A percentile compares a stretch with the other conserved stretches of the same genome.
These are phyloP conservation scores for Lactarius akahatsu DNA, from an alignment of 768 basidiomycete species.

Conservation along the genomic window DNA sequence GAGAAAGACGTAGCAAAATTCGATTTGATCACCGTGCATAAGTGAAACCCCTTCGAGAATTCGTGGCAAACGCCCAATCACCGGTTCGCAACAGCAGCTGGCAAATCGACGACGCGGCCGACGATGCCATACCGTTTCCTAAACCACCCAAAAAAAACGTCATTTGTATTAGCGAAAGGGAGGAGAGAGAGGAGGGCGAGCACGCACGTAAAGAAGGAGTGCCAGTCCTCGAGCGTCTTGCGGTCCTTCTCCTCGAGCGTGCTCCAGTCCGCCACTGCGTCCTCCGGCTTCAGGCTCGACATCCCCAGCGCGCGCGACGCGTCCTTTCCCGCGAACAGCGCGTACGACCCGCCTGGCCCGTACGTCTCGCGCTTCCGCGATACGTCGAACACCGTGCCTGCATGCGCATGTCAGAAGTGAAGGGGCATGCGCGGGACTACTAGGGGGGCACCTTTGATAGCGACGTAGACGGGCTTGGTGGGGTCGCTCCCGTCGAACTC, in stretches of 20 bases:
- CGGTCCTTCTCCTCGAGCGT: slow-evolving; percentile 64
- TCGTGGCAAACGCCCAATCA: slow-evolving; percentile 16
- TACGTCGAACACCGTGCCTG: slow-evolving; percentile 91
- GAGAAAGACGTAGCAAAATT: not conserved
- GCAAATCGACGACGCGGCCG: slow-evolving; percentile 64
- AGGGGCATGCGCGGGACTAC: too few species aligned
- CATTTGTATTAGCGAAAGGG: not conserved
- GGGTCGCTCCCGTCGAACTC: slow-evolving; percentile 68
- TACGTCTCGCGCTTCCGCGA: slow-evolving; percentile 84
- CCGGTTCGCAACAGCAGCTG: slow-evolving; percentile 37
- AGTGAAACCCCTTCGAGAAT: not conserved
- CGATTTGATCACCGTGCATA: not conserved
- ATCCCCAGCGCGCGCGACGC: slow-evolving; percentile 85
- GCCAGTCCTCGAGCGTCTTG: slow-evolving; percentile 88
- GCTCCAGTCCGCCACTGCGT: slow-evolving; percentile 88
- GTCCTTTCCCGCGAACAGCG: slow-evolving; percentile 92
- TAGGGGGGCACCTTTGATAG: slow-evolving; percentile 73
- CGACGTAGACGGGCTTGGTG: slow-evolving; percentile 77
- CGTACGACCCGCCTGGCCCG: slow-evolving; percentile 75
- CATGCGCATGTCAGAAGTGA: not conserved
- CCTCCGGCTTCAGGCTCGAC: slow-evolving; percentile 81
- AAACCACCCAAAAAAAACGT: too few species aligned
- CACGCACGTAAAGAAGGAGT: slow-evolving; percentile 80
- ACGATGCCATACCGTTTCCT: slow-evolving; percentile 90
- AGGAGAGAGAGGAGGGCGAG: not conserved